Evolutionary conservation across 2,329 filamentous ascomycete species (phyloP), one percentile per base, ranked within the genome.

Genomic region (Claviceps sp.): DNA sequence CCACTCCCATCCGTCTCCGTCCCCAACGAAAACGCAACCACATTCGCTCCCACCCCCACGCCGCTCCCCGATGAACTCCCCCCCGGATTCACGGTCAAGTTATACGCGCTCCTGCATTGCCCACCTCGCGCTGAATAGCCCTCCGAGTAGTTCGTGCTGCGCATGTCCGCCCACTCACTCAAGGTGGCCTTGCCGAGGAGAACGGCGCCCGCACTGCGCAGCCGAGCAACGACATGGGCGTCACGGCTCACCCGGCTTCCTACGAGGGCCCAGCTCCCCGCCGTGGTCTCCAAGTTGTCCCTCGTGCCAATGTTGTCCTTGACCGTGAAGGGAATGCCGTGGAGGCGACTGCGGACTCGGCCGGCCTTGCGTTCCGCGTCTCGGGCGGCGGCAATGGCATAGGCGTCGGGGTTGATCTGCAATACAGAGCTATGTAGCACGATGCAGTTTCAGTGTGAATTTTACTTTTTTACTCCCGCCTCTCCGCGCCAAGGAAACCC

Each of bases 81-180:
- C 1, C 84, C 83, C 0, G 85, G 84, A 59, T 79, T 84, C 6
- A 78, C 67, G 0, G 81, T 82, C 18, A 86, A 65, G 60, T 88
- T 86, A 60, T 88, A 88, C 0, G 85, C 72, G 58, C 73, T 82
- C 47, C 81, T 70, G 47, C 72, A 72, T 64, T 87, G 83, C 0
- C 82, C 83, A 22, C 82, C 82, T 6, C 82, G 72, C 4, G 69
- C 75, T 42, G 78, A 82, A 61, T 81, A 87, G 2, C 83, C 84
- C 62, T 85, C 81, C 0, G 79, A 83, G 62, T 85, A 84, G 59
- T 79, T 75, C 58, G 74, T 83, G 56, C 72, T 77, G 38, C 84
- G 74, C 81, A 86, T 85, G 54, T 82, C 78, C 0, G 85, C 85
- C 84, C 85, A 89, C 63, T 90, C 85, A 55, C 77, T 82, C 51